Conservation (phyloP, 1,284 basidiomycete species). For the Takashimella koratensis region DNA sequence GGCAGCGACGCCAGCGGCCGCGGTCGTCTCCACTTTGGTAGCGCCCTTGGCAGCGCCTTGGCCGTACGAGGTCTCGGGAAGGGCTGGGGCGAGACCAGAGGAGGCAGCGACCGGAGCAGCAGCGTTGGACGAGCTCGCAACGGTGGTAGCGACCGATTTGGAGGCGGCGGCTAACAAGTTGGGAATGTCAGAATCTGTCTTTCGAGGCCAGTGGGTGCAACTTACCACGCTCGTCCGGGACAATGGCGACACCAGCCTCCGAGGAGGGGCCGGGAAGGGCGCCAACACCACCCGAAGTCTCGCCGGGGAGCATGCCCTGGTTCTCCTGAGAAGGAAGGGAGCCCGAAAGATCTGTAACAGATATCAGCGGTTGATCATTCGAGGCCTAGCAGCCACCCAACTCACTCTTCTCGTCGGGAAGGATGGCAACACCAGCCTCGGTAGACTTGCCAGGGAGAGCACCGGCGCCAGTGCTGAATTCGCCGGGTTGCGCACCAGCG, state of each 20-base stretch:
- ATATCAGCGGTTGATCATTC: background rate
- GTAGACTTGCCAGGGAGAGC: constrained; percentile 47
- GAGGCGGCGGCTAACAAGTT: background rate
- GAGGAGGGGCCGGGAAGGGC: constrained; percentile 45
- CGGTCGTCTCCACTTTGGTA: constrained; percentile 7
- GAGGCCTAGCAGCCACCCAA: too few species aligned
- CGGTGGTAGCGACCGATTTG: constrained; percentile 26
- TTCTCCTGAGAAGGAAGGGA: constrained; percentile 23
- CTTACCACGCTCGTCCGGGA: constrained; percentile 40
- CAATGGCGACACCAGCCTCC: constrained; percentile 44
- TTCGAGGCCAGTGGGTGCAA: background rate
- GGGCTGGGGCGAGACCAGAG: constrained; percentile 23
- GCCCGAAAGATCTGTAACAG: background rate
- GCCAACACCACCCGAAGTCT: constrained; percentile 42
- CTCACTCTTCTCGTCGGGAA: constrained; percentile 50
- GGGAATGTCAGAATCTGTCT: background rate
- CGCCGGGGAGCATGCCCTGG: constrained; percentile 25
- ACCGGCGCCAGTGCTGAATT: constrained; percentile 46
- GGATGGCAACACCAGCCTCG: constrained; percentile 49
- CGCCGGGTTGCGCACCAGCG: constrained; percentile 31
- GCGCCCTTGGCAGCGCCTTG: constrained; percentile 27
- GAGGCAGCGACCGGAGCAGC: background rate
- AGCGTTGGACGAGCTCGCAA: constrained; percentile 24
- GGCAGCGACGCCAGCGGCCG: constrained; percentile 1
- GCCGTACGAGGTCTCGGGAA: constrained; percentile 30